Percentiles rank a stretch among this genome's conserved stretches.
Conservation (phyloP, 2,329 filamentous ascomycete genomes). For the Scedosporium aurantiacum region DNA sequence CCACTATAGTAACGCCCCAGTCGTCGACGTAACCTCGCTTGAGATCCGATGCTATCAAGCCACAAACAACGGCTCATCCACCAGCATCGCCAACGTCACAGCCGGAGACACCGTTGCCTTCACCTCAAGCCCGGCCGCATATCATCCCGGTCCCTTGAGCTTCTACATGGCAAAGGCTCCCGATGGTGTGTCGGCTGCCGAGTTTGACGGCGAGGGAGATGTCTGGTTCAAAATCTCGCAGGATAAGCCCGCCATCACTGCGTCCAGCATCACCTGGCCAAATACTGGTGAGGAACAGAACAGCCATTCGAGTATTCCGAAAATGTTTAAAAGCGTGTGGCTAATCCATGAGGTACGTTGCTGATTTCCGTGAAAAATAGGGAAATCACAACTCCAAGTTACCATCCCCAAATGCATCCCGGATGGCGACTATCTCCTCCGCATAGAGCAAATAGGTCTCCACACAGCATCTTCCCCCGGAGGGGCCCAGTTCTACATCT, state of each 20-base stretch:
- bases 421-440: conserved; percentile 35
- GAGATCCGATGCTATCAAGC: conserved; percentile 19
- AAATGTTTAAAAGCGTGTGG: not conserved
- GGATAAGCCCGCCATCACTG: conserved; percentile 7
- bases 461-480: conserved; percentile 27
- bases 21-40: conserved; percentile 15
- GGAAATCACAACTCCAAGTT: conserved; percentile 23
- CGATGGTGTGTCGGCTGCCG: conserved; percentile 18
- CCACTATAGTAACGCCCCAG: conserved; percentile 14
- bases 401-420: conserved; percentile 30
- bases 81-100: conserved; percentile 16
- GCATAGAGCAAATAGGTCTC: conserved; percentile 37
- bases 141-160: conserved; percentile 26
- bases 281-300: not conserved
- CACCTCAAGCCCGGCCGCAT: conserved; percentile 23
- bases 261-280: conserved; percentile 8
- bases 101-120: conserved; percentile 28
- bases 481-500: conserved; percentile 36
- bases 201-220: conserved; percentile 20
- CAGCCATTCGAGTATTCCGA: too few species aligned
- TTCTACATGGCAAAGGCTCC: conserved; percentile 26
- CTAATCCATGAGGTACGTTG: not conserved
- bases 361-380: conserved; percentile 8
- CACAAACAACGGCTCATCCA: not conserved
- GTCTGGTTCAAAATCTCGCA: conserved; percentile 28